Evolutionary conservation across 2,329 filamentous ascomycete species (phyloP).

Genomic region (Curvularia spicifera): DNA sequence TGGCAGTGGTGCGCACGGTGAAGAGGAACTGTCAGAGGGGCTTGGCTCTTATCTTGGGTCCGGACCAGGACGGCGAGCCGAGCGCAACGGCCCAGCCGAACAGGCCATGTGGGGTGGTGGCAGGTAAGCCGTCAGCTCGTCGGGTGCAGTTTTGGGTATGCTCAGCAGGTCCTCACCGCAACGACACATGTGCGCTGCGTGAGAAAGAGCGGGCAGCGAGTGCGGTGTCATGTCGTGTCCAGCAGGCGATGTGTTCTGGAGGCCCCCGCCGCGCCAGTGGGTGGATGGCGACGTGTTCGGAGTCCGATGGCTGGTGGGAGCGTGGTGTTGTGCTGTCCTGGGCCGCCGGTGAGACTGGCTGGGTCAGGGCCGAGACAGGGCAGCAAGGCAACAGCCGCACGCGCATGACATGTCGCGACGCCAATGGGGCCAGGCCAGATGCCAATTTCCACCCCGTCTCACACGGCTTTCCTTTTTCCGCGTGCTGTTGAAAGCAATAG

Average conservation of each 20-base stretch:
- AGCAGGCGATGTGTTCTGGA: not conserved
- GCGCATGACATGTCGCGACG: conserved; percentile 11
- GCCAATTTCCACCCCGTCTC: conserved; percentile 13
- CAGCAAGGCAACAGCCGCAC: conserved; percentile 3
- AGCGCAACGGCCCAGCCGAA: conserved; percentile 15
- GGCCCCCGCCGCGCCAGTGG: too few relatives aligned
- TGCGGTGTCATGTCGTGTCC: conserved; percentile 18
- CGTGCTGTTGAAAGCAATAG: not conserved
- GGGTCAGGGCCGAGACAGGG: conserved; percentile 17
- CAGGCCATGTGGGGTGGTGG: conserved; percentile 21
- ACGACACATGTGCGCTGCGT: conserved; percentile 7
- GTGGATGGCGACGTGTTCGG: conserved; percentile 24
- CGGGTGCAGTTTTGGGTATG: conserved; percentile 2
- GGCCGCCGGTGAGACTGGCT: conserved; percentile 30
- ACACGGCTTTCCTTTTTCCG: not conserved
- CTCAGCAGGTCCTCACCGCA: conserved; percentile 4
- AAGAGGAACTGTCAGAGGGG: not conserved
- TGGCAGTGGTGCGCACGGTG: not conserved
- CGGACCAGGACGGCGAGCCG: conserved; percentile 14
- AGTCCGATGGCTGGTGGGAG: conserved; percentile 35
- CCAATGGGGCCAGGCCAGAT: conserved; percentile 18
- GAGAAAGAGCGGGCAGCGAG: not conserved
- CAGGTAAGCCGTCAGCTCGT: conserved; percentile 18
- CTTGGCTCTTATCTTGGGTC: conserved; percentile 3
- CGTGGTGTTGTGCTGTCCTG: not conserved